Evolutionary conservation across 148 eudicot species (phyloP).

Genomic region (Fagopyrum homotropicum): DNA sequence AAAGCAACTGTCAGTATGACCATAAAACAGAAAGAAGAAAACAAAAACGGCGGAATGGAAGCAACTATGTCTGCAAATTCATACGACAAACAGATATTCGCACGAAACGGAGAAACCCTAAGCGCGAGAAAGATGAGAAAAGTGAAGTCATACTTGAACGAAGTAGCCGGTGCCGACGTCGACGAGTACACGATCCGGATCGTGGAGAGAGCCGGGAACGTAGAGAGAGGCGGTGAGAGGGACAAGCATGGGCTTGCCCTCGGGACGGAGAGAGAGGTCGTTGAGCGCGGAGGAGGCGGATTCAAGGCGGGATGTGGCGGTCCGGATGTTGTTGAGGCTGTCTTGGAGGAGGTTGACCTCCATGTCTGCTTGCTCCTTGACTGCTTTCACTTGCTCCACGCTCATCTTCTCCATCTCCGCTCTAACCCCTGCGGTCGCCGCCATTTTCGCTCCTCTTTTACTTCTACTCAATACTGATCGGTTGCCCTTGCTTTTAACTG

Average conservation of each 20-base stretch:
- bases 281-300: slow-evolving; percentile 68
- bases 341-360: slow-evolving; percentile 87
- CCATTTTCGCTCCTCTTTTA: slow-evolving; percentile 5
- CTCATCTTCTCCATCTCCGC: slow-evolving; percentile 73
- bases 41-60: not conserved
- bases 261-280: slow-evolving; percentile 82
- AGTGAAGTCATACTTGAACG: slow-evolving; percentile 40
- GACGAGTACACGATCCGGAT: slow-evolving; percentile 68
- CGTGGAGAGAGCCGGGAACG: slow-evolving; percentile 82
- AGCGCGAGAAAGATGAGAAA: not conserved
- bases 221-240: slow-evolving; percentile 93
- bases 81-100: not conserved
- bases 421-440: slow-evolving; percentile 17
- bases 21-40: not conserved
- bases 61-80: not conserved
- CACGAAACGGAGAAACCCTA: not conserved
- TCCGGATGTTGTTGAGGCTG: slow-evolving; percentile 83
- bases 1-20: too few relatives aligned
- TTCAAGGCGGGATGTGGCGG: slow-evolving; percentile 85
- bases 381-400: slow-evolving; percentile 64
- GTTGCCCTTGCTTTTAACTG: not conserved
- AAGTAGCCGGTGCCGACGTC: slow-evolving; percentile 97
- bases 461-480: not conserved
- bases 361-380: slow-evolving; percentile 75
- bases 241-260: slow-evolving; percentile 81